Percentiles rank a stretch among this genome's conserved stretches.
phyloP scores from a whole-genome alignment of 805 yeast species.

The Metschnikowia kunwiensis region DNA sequence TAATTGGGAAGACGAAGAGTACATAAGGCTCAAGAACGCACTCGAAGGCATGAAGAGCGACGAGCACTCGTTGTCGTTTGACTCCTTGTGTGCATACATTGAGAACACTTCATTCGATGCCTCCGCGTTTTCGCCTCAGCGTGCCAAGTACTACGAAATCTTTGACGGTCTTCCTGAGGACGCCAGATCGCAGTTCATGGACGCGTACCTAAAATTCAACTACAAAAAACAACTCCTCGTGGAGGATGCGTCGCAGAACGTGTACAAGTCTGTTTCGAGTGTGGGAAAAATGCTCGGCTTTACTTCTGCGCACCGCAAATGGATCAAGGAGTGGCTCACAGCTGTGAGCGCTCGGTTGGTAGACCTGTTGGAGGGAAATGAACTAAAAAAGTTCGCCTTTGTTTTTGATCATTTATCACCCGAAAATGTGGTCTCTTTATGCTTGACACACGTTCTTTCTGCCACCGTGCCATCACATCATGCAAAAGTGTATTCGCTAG shows the following conservation, averaged over 20 bases:
- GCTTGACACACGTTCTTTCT: conserved; percentile 21
- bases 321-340: conserved; percentile 8
- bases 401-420: conserved; percentile 18
- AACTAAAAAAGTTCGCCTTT: conserved; percentile 12
- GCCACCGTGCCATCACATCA: conserved; percentile 19
- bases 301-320: conserved; percentile 8
- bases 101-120: conserved; percentile 15
- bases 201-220: conserved; percentile 24
- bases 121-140: conserved; percentile 4
- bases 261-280: conserved; percentile 3
- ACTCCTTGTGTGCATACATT: conserved; percentile 25
- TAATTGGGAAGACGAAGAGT: background rate
- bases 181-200: conserved; percentile 22
- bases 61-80: conserved; percentile 22
- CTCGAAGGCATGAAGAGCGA: conserved; percentile 15
- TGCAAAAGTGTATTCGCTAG: conserved; percentile 19
- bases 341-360: conserved; percentile 3
- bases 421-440: conserved; percentile 16
- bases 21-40: conserved; percentile 2
- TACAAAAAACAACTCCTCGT: conserved; percentile 26
- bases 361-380: conserved; percentile 5
- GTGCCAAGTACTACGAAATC: conserved; percentile 17
- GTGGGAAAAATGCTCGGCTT: conserved; percentile 4
- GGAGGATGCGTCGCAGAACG: conserved; percentile 22
- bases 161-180: conserved; percentile 19